Evolutionary conservation across 2,329 filamentous ascomycete species (phyloP), one percentile per base, ranked within the genome.

Genomic region (Chaetomium strumarium): DNA sequence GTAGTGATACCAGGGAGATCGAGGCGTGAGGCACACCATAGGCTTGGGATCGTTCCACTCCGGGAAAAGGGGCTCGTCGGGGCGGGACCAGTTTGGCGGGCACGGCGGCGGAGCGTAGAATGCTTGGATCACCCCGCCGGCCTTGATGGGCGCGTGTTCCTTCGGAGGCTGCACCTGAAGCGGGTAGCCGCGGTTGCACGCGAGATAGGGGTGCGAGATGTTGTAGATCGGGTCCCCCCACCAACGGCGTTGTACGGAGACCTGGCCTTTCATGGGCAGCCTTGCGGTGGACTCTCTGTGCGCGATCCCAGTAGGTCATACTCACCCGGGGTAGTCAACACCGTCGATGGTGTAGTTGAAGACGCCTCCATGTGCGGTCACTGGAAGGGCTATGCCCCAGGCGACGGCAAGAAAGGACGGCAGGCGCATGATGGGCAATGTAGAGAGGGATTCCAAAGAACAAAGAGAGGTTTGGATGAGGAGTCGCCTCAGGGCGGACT

Each of bases 281-380:
- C 11, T 14, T 24, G 16, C 20, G 19, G 6, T 3, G 29, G 12
- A 36, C 11, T 36, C n/a, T 13, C 29, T 17, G 31, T 6, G 16
- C n/a, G 11, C n/a, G n/a, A n/a, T n/a, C n/a, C n/a, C n/a, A n/a
- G 14, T 42, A 14, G 37, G 38, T 20, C 10, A 34, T 14, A 17
- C 41, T 30, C 12, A 40, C 49, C 49, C 49, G 8, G 37, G 29
- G 37, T 52, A 52, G 13, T 46, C 31, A 20, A 46, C 37, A n/a
- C 38, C 49, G 10, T 39, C 49, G 19, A 52, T 45, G 11, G 41
- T 52, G 43, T 52, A 52, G 19, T 52, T 52, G 49, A 40, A 52
- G 17, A 52, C 39, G 5, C 49, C 49, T 8, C 49, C 49, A 17
- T 52, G 49, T 14, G 34, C 34, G 34, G n/a, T n/a, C n/a, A n/a